Conservation (phyloP, 1,139 yeast genomes). For the Hemisphaericaspora lyxosophila region DNA sequence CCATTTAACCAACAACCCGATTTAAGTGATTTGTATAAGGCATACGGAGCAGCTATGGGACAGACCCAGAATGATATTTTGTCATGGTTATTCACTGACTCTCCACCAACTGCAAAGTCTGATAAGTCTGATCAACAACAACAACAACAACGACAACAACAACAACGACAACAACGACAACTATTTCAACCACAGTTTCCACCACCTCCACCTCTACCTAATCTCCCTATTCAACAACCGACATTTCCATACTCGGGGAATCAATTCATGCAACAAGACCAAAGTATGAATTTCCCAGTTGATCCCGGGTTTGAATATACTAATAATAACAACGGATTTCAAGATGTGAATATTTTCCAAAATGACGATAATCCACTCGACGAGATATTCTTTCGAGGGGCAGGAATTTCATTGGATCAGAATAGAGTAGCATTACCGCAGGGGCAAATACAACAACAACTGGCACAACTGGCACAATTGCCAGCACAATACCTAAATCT, state of each 20-base stretch:
- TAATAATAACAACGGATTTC: constrained; percentile 4
- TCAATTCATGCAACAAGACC: constrained; percentile 10
- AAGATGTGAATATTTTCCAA: constrained; percentile 36
- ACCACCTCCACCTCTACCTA: constrained; percentile 6
- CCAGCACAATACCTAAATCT: constrained; percentile 7
- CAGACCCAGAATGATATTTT: constrained; percentile 38
- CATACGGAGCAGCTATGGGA: constrained; percentile 8
- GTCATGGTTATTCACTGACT: constrained; percentile 31
- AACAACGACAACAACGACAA: constrained; percentile 4
- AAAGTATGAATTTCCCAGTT: background rate
- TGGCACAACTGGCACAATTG: background rate
- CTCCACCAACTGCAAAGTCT: background rate
- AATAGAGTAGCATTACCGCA: constrained; percentile 9
- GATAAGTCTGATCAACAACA: background rate
- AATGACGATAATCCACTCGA: constrained; percentile 43
- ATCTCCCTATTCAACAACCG: constrained; percentile 15
- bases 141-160: constrained; percentile 4
- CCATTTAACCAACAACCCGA: constrained; percentile 1
- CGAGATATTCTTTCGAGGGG: constrained; percentile 31
- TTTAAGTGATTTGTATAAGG: constrained; percentile 8
- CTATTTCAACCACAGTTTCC: constrained; percentile 1
- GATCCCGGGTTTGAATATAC: constrained; percentile 1
- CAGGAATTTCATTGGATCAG: background rate
- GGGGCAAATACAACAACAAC: background rate
- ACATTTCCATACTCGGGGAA: no score